phyloP scores from a whole-genome alignment of 129 eudicot genomes.

The Centaurea solstitialis region DNA sequence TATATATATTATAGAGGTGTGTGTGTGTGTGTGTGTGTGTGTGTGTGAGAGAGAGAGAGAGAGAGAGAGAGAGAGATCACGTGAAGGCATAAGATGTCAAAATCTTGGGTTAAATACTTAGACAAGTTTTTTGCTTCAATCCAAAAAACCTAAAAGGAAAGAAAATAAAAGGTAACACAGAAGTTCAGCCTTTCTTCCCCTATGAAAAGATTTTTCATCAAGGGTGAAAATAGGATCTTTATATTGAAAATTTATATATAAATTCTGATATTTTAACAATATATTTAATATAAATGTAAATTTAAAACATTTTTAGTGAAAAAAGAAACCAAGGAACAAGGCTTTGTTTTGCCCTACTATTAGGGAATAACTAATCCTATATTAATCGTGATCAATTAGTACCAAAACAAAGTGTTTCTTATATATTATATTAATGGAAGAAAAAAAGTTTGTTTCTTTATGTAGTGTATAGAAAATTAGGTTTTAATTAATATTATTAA shows the following conservation, averaged over 20 bases:
- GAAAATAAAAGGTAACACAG: constrained; percentile 16
- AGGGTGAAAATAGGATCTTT: background rate
- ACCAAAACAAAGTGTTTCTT: too few relatives aligned
- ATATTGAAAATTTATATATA: background rate
- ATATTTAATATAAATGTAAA: too few relatives aligned
- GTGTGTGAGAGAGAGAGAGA: background rate
- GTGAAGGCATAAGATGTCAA: constrained; percentile 27
- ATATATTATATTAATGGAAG: too few relatives aligned
- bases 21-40: background rate
- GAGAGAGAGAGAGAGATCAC: constrained; percentile 1
- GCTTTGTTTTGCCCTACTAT: background rate
- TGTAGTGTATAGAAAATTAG: too few relatives aligned
- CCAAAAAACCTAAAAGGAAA: constrained; percentile 16
- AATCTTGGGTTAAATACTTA: constrained; percentile 14
- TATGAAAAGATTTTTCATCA: background rate
- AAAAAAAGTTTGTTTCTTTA: too few relatives aligned
- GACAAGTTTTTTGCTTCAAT: constrained; percentile 14
- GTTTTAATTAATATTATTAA: too few relatives aligned
- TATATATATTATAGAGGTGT: background rate
- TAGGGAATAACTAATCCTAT: too few relatives aligned
- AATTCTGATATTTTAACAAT: too few relatives aligned
- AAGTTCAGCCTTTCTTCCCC: constrained; percentile 22
- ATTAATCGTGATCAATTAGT: too few relatives aligned
- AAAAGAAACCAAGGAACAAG: background rate
- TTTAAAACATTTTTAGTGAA: too few relatives aligned